Percentiles rank a stretch among this genome's conserved stretches.
Evolutionary conservation across 768 basidiomycete species (phyloP).

Genomic region (Agaricus sinodeliciosus): DNA sequence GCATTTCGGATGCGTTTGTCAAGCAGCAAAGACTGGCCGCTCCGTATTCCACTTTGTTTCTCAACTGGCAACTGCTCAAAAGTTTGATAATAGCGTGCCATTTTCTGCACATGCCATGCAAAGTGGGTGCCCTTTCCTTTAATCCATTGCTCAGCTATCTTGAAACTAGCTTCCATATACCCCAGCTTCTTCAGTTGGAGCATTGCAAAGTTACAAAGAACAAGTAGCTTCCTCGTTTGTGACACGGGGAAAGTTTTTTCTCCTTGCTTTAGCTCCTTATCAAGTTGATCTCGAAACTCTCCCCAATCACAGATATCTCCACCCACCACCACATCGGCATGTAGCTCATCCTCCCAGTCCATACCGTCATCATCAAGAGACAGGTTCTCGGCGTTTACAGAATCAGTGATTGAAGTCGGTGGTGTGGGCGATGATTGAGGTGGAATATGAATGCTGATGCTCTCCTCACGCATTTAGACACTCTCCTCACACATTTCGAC

Average conservation of each 20-base stretch:
- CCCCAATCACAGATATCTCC: constrained; percentile 13
- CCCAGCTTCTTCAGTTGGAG: constrained; percentile 22
- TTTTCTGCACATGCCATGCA: constrained; percentile 18
- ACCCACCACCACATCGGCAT: too few species aligned
- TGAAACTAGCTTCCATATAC: constrained; percentile 21
- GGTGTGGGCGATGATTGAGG: too few species aligned
- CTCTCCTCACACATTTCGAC: too few species aligned
- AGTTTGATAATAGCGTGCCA: constrained; percentile 27
- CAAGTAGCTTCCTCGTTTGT: constrained; percentile 23
- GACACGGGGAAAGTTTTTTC: constrained; percentile 17
- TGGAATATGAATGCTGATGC: too few species aligned
- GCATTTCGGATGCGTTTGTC: constrained; percentile 21
- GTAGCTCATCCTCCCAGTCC: too few species aligned
- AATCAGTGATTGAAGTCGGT: too few species aligned
- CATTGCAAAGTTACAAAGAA: constrained; percentile 27
- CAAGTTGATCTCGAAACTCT: constrained; percentile 20
- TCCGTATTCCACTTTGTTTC: constrained; percentile 16
- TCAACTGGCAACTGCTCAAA: constrained; percentile 25
- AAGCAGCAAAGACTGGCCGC: constrained; percentile 12
- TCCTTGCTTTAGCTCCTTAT: constrained; percentile 17
- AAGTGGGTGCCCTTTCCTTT: constrained; percentile 17
- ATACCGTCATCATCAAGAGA: too few species aligned
- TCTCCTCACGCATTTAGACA: too few species aligned
- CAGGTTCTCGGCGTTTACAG: too few species aligned
- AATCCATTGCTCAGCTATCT: constrained; percentile 31